Evolutionary conservation across 75 land plant genomes (phyloP), one percentile per base, ranked within the genome.

Genomic region (Ceratopteris richardii): DNA sequence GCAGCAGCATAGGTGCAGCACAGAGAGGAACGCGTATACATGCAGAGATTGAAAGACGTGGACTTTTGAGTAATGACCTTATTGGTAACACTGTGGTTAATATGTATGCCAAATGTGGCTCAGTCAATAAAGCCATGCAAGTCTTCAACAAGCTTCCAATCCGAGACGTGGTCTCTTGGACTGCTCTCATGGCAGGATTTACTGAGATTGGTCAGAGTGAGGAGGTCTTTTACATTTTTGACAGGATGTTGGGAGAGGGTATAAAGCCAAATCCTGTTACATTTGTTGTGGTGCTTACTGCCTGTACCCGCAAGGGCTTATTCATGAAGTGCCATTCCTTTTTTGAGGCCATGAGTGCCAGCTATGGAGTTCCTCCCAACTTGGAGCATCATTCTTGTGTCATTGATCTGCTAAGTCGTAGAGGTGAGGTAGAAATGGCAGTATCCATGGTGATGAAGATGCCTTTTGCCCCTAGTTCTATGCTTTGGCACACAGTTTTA

Each of bases 301-400:
- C 53, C 47, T 62, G 64, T 26, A 36, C 65, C 33, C 64, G 68
- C 52, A 39, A 54, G 57, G 68, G 77, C 9, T 31, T 64, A 11
- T 46, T 73, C 0, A 60, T 64, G 9, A 36, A 59, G 53, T 76
- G 72, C 16, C 13, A 40, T 39, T 22, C 67, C 26, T 21, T 41
- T 41, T 77, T 81, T 61, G 52, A 64, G 17, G 65, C 66, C 58
- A 82, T 82, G 77, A 56, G 33, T 42, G 63, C 51, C 2, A 57
- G 39, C 22, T 42, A 78, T 58, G 54, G 59, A 17, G 28, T 79
- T 16, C 56, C 27, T 14, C 86, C 86, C 12, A 39, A 63, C 23
- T 65, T 72, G 73, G 69, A 76, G 58, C 82, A 83, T 39, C 79
- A 78, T 67, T 78, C 79, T 1, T 83, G 86, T 48, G 56, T 83